Conservation (phyloP, 306 rosid genomes). For the Trifolium subterraneum region DNA sequence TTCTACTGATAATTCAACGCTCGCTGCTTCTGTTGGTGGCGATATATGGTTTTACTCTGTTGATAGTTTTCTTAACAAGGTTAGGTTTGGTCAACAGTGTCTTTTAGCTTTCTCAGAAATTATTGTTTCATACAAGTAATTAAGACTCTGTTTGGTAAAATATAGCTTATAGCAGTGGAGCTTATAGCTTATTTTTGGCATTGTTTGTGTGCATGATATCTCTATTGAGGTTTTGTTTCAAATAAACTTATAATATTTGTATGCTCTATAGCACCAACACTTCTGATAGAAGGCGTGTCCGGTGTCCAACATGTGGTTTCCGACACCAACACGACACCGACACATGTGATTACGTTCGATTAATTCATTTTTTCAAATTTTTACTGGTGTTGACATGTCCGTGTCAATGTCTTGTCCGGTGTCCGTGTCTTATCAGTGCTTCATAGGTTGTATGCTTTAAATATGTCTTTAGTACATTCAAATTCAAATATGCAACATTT, state of each 20-base stretch:
- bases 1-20: conserved; percentile 61
- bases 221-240: neutral
- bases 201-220: conserved; percentile 27
- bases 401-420: too few relatives aligned
- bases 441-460: neutral
- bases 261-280: too few relatives aligned
- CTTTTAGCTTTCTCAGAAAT: neutral
- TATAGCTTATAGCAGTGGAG: too few relatives aligned
- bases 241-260: neutral
- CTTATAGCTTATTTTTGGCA: too few relatives aligned
- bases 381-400: too few relatives aligned
- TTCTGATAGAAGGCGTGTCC: too few relatives aligned
- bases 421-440: too few relatives aligned
- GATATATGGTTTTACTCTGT: conserved; percentile 61
- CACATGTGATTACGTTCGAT: too few relatives aligned
- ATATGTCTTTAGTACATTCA: neutral
- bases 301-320: too few relatives aligned
- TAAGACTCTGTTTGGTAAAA: too few relatives aligned
- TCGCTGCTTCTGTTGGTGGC: conserved; percentile 63
- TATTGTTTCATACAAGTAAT: neutral
- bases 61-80: conserved; percentile 58
- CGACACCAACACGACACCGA: too few relatives aligned
- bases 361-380: too few relatives aligned
- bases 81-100: conserved; percentile 50
- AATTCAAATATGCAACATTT: neutral